Percentiles rank a stretch among this genome's conserved stretches.
phyloP scores from a whole-genome alignment of 1,139 yeast species.

The Scheffersomyces lignicola region DNA sequence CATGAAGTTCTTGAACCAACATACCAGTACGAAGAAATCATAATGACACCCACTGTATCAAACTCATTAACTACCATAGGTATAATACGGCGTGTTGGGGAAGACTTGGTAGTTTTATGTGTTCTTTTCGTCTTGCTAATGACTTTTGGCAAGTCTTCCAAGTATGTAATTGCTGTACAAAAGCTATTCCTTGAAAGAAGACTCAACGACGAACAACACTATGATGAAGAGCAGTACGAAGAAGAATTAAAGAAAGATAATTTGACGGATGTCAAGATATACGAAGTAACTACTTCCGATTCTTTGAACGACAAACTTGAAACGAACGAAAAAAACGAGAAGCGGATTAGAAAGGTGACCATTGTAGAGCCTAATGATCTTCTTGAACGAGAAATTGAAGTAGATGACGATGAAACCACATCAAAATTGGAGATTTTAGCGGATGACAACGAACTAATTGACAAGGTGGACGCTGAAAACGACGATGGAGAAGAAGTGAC shows the following conservation, averaged over 20 bases:
- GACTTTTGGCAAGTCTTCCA: slow-evolving; percentile 40
- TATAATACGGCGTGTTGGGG: slow-evolving; percentile 38
- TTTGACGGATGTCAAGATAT: slow-evolving; percentile 11
- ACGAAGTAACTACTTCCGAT: slow-evolving; percentile 14
- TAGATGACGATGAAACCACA: slow-evolving; percentile 6
- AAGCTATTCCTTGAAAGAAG: slow-evolving; percentile 15
- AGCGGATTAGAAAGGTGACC: slow-evolving; percentile 24
- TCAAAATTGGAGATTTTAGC: slow-evolving; percentile 3
- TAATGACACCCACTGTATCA: background rate
- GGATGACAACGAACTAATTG: slow-evolving; percentile 5
- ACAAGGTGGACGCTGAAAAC: slow-evolving; percentile 6
- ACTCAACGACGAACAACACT: slow-evolving; percentile 8
- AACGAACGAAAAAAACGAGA: no score
- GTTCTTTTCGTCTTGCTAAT: slow-evolving; percentile 26
- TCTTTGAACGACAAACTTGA: slow-evolving; percentile 8
- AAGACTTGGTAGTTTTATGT: slow-evolving; percentile 48
- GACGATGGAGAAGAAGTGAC: slow-evolving; percentile 12
- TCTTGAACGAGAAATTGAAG: slow-evolving; percentile 11
- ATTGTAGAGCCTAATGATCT: slow-evolving; percentile 27
- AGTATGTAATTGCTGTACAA: slow-evolving; percentile 14
- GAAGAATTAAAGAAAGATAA: slow-evolving; percentile 17
- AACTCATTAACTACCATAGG: slow-evolving; percentile 5
- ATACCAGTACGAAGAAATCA: slow-evolving; percentile 4
- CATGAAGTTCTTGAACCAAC: slow-evolving; percentile 6
- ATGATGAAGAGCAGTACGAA: slow-evolving; percentile 6